Evolutionary conservation across 345 rosid genomes (phyloP).

Genomic region (Rhizophora mangle): DNA sequence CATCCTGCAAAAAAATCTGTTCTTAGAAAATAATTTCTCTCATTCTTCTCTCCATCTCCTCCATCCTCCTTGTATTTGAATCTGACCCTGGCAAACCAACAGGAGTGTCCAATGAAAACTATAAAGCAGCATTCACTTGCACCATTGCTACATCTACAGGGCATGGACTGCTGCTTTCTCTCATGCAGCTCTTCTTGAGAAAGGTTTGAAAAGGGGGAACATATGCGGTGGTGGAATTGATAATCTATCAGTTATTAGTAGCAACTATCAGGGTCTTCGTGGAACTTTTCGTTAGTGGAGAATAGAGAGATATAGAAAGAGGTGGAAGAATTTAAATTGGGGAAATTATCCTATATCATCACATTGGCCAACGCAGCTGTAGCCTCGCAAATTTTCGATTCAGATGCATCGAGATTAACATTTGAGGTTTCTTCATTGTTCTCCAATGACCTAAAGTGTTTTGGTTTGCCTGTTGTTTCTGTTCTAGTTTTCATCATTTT

Average conservation of each 20-base stretch:
- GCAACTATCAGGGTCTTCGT: conserved; percentile 34
- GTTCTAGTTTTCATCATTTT: conserved; percentile 47
- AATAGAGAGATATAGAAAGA: conserved; percentile 39
- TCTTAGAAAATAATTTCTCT: conserved; percentile 41
- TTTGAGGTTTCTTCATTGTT: conserved; percentile 62
- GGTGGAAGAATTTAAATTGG: conserved; percentile 44
- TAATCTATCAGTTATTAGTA: conserved; percentile 35
- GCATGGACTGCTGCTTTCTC: conserved; percentile 35
- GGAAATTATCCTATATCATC: conserved; percentile 46
- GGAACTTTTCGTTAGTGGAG: conserved; percentile 53
- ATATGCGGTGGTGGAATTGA: conserved; percentile 34
- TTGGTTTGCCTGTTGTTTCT: conserved; percentile 58
- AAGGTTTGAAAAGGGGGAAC: conserved; percentile 40
- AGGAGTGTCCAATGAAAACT: conserved; percentile 22
- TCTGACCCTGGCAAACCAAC: conserved; percentile 11
- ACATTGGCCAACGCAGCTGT: conserved; percentile 40
- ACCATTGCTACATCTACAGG: conserved; percentile 45
- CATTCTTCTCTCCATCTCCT: conserved; percentile 53
- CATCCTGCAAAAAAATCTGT: conserved; percentile 43
- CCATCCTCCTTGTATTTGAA: conserved; percentile 39
- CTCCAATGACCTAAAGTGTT: conserved; percentile 39
- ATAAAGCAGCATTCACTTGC: conserved; percentile 40
- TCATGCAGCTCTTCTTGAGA: conserved; percentile 36
- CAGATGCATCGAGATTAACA: conserved; percentile 46
- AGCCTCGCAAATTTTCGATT: conserved; percentile 39